These are phyloP conservation scores for Fraxinus nigra DNA, from an alignment of 305 asterid species.

Conservation along the genomic window DNA sequence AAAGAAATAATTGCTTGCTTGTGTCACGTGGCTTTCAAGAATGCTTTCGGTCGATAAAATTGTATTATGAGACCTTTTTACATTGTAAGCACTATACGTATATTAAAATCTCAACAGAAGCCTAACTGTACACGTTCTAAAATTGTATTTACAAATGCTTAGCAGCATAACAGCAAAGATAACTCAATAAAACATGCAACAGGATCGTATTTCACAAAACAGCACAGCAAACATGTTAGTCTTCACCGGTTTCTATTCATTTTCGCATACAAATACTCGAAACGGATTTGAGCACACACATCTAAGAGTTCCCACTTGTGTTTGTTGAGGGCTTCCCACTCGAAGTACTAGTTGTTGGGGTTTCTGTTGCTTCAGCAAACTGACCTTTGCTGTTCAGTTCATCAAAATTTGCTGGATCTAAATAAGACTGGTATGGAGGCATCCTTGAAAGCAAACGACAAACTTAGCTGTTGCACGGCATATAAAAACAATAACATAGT, in stretches of 20 bases:
- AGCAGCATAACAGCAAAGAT: neutral
- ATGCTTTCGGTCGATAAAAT: neutral
- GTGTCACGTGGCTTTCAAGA: neutral
- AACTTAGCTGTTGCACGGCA: constrained; percentile 2
- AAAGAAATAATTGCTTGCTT: neutral
- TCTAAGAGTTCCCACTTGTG: neutral
- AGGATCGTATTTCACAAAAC: neutral
- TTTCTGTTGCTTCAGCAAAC: constrained; percentile 37
- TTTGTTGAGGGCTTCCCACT: constrained; percentile 33
- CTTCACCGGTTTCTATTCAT: neutral
- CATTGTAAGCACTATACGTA: neutral
- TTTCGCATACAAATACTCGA: neutral
- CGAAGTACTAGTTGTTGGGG: constrained; percentile 31
- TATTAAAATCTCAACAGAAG: neutral
- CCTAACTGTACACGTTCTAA: neutral
- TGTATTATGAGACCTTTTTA: neutral
- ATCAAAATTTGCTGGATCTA: constrained; percentile 57
- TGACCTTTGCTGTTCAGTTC: constrained; percentile 44
- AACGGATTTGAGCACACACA: neutral
- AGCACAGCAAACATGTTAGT: neutral
- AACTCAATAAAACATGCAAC: neutral
- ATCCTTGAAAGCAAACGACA: constrained; percentile 33
- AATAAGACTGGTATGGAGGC: constrained; percentile 63
- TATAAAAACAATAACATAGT: neutral
- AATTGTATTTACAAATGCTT: neutral